phyloP scores from a whole-genome alignment of 805 yeast species.

The Komagataella pseudopastoris region DNA sequence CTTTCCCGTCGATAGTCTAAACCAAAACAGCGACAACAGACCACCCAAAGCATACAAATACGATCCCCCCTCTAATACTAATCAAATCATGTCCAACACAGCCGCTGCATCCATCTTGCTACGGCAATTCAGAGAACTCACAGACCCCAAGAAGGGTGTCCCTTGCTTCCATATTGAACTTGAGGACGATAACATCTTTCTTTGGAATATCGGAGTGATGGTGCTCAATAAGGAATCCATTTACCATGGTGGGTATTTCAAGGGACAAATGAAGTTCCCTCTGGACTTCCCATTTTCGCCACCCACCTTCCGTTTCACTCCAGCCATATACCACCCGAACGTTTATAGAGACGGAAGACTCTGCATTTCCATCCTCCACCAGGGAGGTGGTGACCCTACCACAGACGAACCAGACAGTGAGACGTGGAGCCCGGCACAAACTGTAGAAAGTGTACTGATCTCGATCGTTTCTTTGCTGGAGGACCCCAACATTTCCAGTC shows the following conservation, averaged over 20 bases:
- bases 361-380: slow-evolving; percentile 87
- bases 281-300: slow-evolving; percentile 85
- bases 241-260: slow-evolving; percentile 90
- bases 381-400: slow-evolving; percentile 71
- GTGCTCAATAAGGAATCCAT: slow-evolving; percentile 80
- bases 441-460: slow-evolving; percentile 81
- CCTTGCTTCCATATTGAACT: slow-evolving; percentile 23
- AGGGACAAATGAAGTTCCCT: slow-evolving; percentile 91
- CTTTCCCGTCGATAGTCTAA: not conserved
- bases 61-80: not conserved
- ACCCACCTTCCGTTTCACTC: slow-evolving; percentile 84
- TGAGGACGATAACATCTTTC: slow-evolving; percentile 41
- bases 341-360: slow-evolving; percentile 88
- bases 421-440: slow-evolving; percentile 90
- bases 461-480: slow-evolving; percentile 83
- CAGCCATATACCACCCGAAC: slow-evolving; percentile 90
- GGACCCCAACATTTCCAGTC: slow-evolving; percentile 87
- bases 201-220: slow-evolving; percentile 85
- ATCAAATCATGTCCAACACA: not conserved
- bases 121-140: slow-evolving; percentile 75
- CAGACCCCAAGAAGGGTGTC: slow-evolving; percentile 72
- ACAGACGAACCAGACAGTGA: slow-evolving; percentile 88
- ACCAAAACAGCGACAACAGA: not conserved
- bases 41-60: not conserved
- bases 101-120: slow-evolving; percentile 3